A percentile compares a stretch with the other conserved stretches of the same genome.
These are phyloP conservation scores for Hericium erinaceus DNA, from an alignment of 768 basidiomycete genomes.

Conservation along the genomic window DNA sequence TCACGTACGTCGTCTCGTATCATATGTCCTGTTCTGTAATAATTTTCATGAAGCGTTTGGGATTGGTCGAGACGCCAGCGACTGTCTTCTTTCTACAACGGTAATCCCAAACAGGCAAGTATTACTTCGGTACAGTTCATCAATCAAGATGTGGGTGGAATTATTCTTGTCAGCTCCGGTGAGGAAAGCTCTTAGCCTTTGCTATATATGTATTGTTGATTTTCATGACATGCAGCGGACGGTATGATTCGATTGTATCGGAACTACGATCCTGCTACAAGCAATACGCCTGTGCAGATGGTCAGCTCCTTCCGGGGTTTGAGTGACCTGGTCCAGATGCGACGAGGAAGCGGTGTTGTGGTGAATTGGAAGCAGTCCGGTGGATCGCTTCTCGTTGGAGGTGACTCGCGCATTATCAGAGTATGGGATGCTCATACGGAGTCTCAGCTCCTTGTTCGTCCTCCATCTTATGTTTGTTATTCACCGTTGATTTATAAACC, in stretches of 20 bases:
- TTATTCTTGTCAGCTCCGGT: conserved; percentile 85
- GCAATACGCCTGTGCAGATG: conserved; percentile 71
- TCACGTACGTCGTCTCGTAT: conserved; percentile 46
- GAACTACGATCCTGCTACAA: conserved; percentile 77
- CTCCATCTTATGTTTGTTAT: not conserved
- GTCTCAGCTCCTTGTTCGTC: conserved; percentile 56
- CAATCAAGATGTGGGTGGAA: conserved; percentile 90
- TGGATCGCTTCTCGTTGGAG: conserved; percentile 81
- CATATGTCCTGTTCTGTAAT: conserved; percentile 6
- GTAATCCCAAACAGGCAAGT: conserved; percentile 70
- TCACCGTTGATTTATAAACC: not conserved
- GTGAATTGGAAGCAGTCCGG: conserved; percentile 90
- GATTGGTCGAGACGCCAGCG: conserved; percentile 83
- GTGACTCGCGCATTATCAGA: conserved; percentile 81
- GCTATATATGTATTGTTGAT: not conserved
- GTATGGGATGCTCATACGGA: conserved; percentile 96
- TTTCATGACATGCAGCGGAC: conserved; percentile 48
- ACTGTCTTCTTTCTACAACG: conserved; percentile 81
- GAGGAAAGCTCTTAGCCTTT: conserved; percentile 17
- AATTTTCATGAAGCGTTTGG: conserved; percentile 56
- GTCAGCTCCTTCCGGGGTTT: conserved; percentile 90
- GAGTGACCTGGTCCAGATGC: conserved; percentile 62
- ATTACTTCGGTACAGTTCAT: conserved; percentile 88
- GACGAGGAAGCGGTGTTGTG: conserved; percentile 77
- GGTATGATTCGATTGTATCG: conserved; percentile 87